Conservation (phyloP, 768 basidiomycete species). For the Pleurotus giganteus region DNA sequence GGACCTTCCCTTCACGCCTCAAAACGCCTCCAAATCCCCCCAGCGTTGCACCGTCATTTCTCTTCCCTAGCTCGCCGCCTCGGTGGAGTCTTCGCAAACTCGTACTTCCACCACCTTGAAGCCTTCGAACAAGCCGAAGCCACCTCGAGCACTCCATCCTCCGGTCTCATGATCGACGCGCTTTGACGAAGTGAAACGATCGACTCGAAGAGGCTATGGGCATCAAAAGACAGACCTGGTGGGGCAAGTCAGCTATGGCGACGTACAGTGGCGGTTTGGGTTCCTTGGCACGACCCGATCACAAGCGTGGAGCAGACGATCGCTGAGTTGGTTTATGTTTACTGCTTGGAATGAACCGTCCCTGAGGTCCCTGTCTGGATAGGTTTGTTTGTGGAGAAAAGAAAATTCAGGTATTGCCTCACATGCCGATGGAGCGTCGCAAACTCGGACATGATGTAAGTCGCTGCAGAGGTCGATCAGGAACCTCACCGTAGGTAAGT, state of each 20-base stretch:
- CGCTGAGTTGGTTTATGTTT: slow-evolving; percentile 60
- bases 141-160: no score
- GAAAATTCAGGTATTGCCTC: slow-evolving; percentile 70
- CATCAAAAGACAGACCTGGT: slow-evolving; percentile 56
- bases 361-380: slow-evolving; percentile 5
- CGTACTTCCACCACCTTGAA: slow-evolving; percentile 93
- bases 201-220: slow-evolving; percentile 89
- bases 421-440: slow-evolving; percentile 76
- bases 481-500: slow-evolving; percentile 76
- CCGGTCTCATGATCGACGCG: no score
- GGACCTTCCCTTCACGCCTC: slow-evolving; percentile 90
- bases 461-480: slow-evolving; percentile 71
- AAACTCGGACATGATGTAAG: slow-evolving; percentile 81
- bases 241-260: slow-evolving; percentile 37
- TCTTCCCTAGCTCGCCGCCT: slow-evolving; percentile 86
- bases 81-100: slow-evolving; percentile 94
- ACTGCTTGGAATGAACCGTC: slow-evolving; percentile 16
- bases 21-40: slow-evolving; percentile 82
- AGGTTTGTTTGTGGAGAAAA: slow-evolving; percentile 74
- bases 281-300: slow-evolving; percentile 56
- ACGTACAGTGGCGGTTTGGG: slow-evolving; percentile 65
- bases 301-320: slow-evolving; percentile 83
- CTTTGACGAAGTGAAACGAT: slow-evolving; percentile 82
- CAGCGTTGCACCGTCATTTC: slow-evolving; percentile 83
- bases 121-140: slow-evolving; percentile 88